Percentiles rank a stretch among this genome's conserved stretches.
phyloP scores from a whole-genome alignment of 2,329 filamentous ascomycete species.

The Hirsutella rhossiliensis region DNA sequence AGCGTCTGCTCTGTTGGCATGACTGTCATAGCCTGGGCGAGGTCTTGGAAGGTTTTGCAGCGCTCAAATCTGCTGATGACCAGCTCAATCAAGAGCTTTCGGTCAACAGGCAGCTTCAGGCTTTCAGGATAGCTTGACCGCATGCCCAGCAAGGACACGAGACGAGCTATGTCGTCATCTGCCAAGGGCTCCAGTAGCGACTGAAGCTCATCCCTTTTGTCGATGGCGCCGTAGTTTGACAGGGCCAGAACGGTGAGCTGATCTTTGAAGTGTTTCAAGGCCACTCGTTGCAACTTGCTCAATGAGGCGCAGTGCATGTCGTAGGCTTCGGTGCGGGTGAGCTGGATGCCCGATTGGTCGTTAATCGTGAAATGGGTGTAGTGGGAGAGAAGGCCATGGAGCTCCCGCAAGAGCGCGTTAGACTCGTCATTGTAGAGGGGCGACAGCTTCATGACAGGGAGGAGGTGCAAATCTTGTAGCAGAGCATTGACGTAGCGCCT shows the following conservation, averaged over 20 bases:
- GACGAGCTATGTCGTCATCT: constrained; percentile 59
- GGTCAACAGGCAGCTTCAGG: constrained; percentile 49
- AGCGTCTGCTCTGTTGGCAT: constrained; percentile 75
- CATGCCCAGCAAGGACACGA: constrained; percentile 63
- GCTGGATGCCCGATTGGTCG: constrained; percentile 73
- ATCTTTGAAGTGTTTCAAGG: constrained; percentile 72
- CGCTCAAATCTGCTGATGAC: constrained; percentile 66
- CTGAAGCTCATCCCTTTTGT: constrained; percentile 66
- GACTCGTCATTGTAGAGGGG: constrained; percentile 64
- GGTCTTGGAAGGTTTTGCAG: constrained; percentile 72
- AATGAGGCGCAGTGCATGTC: constrained; percentile 67
- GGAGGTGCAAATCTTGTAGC: constrained; percentile 71
- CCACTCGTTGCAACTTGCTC: constrained; percentile 66
- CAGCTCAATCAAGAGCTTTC: constrained; percentile 56
- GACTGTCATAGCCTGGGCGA: constrained; percentile 55
- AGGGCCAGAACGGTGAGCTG: constrained; percentile 86
- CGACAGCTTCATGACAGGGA: constrained; percentile 68
- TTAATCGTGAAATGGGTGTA: constrained; percentile 85
- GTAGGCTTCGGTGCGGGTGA: constrained; percentile 61
- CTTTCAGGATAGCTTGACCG: constrained; percentile 71
- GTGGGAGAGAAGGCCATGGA: constrained; percentile 69
- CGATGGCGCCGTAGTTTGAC: constrained; percentile 84
- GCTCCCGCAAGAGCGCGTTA: constrained; percentile 67
- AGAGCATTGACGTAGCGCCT: constrained; percentile 86
- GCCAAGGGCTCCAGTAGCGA: constrained; percentile 60